phyloP scores from a whole-genome alignment of 345 rosid genomes.

The Tarenaya hassleriana region DNA sequence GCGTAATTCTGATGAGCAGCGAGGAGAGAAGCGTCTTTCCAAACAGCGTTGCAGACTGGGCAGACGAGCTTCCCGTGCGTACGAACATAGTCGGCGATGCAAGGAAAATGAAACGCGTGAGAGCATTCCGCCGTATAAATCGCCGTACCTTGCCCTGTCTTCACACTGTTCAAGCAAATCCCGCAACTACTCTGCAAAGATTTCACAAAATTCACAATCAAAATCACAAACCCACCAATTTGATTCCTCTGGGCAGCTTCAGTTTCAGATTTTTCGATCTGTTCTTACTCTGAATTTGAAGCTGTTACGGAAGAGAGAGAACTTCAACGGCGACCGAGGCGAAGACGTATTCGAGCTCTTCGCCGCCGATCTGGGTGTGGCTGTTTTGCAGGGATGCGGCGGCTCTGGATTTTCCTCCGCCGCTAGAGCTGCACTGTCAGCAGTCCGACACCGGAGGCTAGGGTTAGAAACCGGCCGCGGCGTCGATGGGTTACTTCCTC shows the following conservation, averaged over 20 bases:
- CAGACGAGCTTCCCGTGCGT: conserved; percentile 51
- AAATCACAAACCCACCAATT: background rate
- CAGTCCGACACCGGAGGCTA: conserved; percentile 45
- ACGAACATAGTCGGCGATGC: conserved; percentile 54
- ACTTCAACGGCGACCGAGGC: conserved; percentile 69
- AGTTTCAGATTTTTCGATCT: background rate
- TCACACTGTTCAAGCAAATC: conserved; percentile 65
- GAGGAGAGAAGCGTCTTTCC: conserved; percentile 70
- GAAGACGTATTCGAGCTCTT: conserved; percentile 53
- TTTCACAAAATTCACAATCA: background rate
- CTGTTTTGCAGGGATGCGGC: conserved; percentile 34
- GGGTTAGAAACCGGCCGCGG: conserved; percentile 48
- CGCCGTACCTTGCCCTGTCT: conserved; percentile 73
- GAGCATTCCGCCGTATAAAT: conserved; percentile 84
- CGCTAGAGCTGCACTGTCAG: conserved; percentile 16
- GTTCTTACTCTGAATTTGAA: conserved; percentile 73
- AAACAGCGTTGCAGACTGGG: conserved; percentile 65
- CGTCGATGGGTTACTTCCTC: conserved; percentile 59
- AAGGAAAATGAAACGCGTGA: conserved; percentile 81
- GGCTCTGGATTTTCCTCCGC: conserved; percentile 28
- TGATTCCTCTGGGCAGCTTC: background rate
- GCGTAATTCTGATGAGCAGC: conserved; percentile 28
- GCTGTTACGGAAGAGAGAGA: conserved; percentile 71
- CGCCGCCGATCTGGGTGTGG: conserved; percentile 28
- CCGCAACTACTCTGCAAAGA: conserved; percentile 59